These are phyloP conservation scores for Trametes elegans DNA, from an alignment of 768 basidiomycete species.

Conservation along the genomic window DNA sequence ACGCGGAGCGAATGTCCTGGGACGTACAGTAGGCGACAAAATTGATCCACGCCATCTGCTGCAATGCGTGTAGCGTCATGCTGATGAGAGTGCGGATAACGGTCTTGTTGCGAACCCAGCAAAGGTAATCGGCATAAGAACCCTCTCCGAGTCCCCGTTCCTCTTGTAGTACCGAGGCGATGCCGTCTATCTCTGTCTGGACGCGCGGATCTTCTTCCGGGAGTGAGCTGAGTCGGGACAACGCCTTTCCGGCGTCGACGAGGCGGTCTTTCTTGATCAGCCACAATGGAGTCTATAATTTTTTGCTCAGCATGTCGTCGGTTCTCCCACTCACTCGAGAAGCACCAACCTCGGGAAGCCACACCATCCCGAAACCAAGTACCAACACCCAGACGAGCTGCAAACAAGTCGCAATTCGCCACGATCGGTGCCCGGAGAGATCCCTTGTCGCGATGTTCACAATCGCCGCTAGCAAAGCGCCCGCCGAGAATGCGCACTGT, in stretches of 20 bases:
- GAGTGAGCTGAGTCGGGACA: constrained; percentile 40
- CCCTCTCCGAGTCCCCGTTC: constrained; percentile 6
- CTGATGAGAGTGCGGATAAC: constrained; percentile 73
- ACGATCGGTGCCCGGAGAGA: constrained; percentile 46
- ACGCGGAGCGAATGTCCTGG: too few species aligned
- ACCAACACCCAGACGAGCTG: constrained; percentile 78
- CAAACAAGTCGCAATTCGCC: constrained; percentile 67
- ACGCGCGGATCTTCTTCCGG: constrained; percentile 33
- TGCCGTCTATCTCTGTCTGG: constrained; percentile 29
- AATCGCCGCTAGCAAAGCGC: constrained; percentile 65
- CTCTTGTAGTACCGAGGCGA: constrained; percentile 28
- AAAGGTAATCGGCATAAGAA: constrained; percentile 30
- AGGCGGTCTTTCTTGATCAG: constrained; percentile 61
- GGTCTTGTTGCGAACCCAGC: constrained; percentile 50
- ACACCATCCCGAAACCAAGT: constrained; percentile 64
- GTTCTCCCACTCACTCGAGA: neutral
- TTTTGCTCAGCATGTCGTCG: neutral
- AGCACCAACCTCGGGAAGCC: constrained; percentile 52
- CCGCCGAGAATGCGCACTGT: constrained; percentile 66
- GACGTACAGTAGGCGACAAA: constrained; percentile 48
- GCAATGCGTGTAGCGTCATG: constrained; percentile 71
- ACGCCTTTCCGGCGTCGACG: constrained; percentile 51
- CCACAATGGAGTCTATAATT: constrained; percentile 57
- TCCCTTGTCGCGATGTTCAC: constrained; percentile 30
- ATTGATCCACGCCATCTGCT: constrained; percentile 80